Base-by-base conservation (phyloP, 805 yeast species). In the Pichia rugopelliculosa region DNA sequence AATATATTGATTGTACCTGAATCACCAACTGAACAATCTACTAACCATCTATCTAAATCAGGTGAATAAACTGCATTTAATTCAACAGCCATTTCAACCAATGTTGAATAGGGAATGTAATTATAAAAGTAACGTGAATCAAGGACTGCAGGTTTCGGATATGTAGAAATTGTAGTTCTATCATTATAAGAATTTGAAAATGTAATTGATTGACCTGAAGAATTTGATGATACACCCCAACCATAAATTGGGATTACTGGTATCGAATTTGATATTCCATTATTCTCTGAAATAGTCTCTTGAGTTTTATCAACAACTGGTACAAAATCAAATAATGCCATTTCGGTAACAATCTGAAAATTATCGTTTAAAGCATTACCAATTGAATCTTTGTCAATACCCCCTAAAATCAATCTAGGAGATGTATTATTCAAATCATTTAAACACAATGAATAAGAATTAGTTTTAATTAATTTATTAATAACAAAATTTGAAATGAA, bases 21-120 rank as follows among this genome's bases (percentile, higher is more conserved):
- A 5, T 63, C 56, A 1, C 70, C 72, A 15, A 82, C 65, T 12
- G 73, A 64, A 65, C 93, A 85, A 49, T 75, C 74, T 13, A 82
- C 81, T 15, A 82, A 56, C 91, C 91, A 85, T 17, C 72, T 56
- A 22, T 66, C 68, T 7, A 70, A 57, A 6, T 68, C 66, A 4
- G 65, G 60, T 3, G 75, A 71, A 58, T 77, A 85, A 52, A 71
- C 75, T 0, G 91, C 91, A 56, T 81, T 80, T 36, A 82, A 66
- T 62, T 85, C 90, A 23, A 84, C 70, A 0, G 90, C 87, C 26
- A 85, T 62, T 54, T 76, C 77, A 44, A 84, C 70, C 38, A 85
- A 66, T 6, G 77, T 59, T 41, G 74, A 72, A 37, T 73, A 64
- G 0, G 91, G 91, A 33, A 85, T 59, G 57, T 68, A 74, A 25